A percentile compares a stretch with the other conserved stretches of the same genome.
These are phyloP conservation scores for Daphne laureola DNA, from an alignment of 441 rosid species.

Conservation along the genomic window DNA sequence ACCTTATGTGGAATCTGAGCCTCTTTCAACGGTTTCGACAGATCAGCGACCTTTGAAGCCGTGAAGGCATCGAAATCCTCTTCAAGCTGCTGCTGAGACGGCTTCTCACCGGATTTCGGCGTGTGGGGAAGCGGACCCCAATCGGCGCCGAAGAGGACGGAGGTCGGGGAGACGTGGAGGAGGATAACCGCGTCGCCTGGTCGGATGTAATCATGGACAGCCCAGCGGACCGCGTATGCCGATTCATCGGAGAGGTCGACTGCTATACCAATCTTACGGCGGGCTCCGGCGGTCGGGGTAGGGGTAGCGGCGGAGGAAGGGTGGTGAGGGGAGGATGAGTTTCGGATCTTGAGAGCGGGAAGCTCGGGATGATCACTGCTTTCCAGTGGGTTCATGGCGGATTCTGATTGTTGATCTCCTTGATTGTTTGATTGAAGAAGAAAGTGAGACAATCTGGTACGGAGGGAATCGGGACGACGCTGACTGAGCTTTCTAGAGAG, in stretches of 20 bases:
- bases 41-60: constrained; percentile 57
- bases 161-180: constrained; percentile 82
- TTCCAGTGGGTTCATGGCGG: constrained; percentile 31
- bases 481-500: too few relatives aligned
- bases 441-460: too few relatives aligned
- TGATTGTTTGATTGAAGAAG: too few relatives aligned
- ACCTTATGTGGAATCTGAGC: constrained; percentile 73
- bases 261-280: constrained; percentile 79
- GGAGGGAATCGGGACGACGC: too few relatives aligned
- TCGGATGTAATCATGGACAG: constrained; percentile 72
- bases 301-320: constrained; percentile 34
- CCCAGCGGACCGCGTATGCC: constrained; percentile 79
- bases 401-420: too few relatives aligned
- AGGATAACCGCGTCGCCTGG: constrained; percentile 85
- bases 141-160: constrained; percentile 84
- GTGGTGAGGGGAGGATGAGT: constrained; percentile 55
- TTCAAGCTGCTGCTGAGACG: constrained; percentile 41
- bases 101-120: constrained; percentile 8
- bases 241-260: constrained; percentile 81
- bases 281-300: constrained; percentile 69
- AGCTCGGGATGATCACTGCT: constrained; percentile 57
- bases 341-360: constrained; percentile 68
- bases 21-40: constrained; percentile 72
- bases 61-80: constrained; percentile 78
- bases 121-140: constrained; percentile 77